Base-by-base conservation (phyloP, 1,139 yeast species). In the Saccharomyces hybrid region DNA sequence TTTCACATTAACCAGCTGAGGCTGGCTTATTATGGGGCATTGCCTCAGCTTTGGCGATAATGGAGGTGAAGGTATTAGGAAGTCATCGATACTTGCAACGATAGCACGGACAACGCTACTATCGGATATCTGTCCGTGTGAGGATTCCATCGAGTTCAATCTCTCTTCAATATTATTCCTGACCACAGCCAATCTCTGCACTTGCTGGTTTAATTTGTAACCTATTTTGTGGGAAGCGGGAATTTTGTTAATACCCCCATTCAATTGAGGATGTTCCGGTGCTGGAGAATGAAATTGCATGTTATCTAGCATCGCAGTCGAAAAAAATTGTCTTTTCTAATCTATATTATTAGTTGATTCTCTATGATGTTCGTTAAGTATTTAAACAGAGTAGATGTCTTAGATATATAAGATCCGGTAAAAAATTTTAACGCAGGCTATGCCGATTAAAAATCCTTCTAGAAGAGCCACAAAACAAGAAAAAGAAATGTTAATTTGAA, bases 1-100 rank as follows among this genome's bases (percentile, higher is more conserved):
- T 25, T 47, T 7, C 14, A 32, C 41, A 13, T 5, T 25, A 16
- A 38, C 16, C 25, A 16, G 6, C 9, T 38, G 44, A 9, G 25
- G 25, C 11, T 38, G 44, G n/a, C 11, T 38, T 38, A 20, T 20
- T 9, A 38, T 20, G 6, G 44, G 13, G 4, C 11, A 16, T 4
- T 38, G 44, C 16, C 25, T 38, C 25, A 38, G 41, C 16, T 49
- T 54, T 9, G 61, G 61, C 6, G 61, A 59, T 47, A 51, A 50
- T 8, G 61, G 61, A 5, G 61, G 61, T 13, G 61, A 59, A 31
- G 61, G 61, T 26, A 59, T 56, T n/a, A 52, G 46, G 31, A 50
- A 32, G 26, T 53, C 52, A 25, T 57, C 56, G 42, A 52, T 51
- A 26, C 31, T 26, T 46, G 47, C 16, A 13, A 20, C 44, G n/a